phyloP scores from a whole-genome alignment of 2,329 filamentous ascomycete species.

The Penicillium occitanis region DNA sequence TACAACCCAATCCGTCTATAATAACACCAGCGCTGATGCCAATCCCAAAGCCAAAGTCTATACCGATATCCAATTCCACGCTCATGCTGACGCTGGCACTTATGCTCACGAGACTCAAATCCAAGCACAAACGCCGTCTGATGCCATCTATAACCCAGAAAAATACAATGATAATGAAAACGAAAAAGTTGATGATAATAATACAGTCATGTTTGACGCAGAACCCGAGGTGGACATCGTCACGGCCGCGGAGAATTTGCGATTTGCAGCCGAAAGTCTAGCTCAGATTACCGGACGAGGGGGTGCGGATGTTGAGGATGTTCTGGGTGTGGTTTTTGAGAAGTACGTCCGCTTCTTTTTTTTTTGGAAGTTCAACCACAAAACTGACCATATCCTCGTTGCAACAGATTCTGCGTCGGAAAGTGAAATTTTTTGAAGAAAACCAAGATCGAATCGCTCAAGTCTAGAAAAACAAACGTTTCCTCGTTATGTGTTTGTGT shows the following conservation, averaged over 20 bases:
- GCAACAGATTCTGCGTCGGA: constrained; percentile 56
- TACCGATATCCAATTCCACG: constrained; percentile 16
- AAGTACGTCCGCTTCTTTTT: constrained; percentile 63
- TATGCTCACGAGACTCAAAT: constrained; percentile 24
- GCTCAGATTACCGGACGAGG: constrained; percentile 84
- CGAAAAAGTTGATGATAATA: constrained; percentile 20
- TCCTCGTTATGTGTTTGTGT: constrained; percentile 8
- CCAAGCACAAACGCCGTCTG: constrained; percentile 21
- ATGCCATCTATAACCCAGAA: constrained; percentile 19
- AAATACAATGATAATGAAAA: constrained; percentile 2
- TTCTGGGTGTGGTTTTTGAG: constrained; percentile 94
- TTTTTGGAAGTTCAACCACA: constrained; percentile 12
- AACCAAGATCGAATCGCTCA: constrained; percentile 1
- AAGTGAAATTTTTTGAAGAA: constrained; percentile 40
- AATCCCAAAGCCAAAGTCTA: constrained; percentile 16
- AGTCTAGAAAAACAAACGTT: constrained; percentile 11
- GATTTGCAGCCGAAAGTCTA: constrained; percentile 75
- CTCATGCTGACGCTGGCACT: constrained; percentile 15
- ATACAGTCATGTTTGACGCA: constrained; percentile 17
- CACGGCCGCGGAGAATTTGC: constrained; percentile 82
- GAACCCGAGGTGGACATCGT: constrained; percentile 68
- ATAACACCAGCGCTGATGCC: constrained; percentile 23
- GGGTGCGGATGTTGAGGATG: constrained; percentile 90
- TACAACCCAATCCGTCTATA: constrained; percentile 9
- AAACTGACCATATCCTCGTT: constrained; percentile 18